A percentile compares a stretch with the other conserved stretches of the same genome.
phyloP scores from a whole-genome alignment of 345 rosid genomes.

The Pistacia vera region DNA sequence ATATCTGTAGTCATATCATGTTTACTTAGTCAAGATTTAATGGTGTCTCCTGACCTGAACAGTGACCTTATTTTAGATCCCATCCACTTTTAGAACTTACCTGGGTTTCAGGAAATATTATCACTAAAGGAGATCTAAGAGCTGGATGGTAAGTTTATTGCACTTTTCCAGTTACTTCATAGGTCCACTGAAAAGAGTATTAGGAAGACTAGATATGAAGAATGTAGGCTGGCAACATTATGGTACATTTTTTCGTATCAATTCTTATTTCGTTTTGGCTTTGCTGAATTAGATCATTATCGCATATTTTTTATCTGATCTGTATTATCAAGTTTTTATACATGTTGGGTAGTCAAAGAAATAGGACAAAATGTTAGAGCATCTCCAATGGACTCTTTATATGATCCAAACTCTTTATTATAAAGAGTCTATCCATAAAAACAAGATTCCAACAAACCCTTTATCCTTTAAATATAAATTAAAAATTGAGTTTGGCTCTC shows the following conservation, averaged over 20 bases:
- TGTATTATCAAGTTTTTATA: not conserved
- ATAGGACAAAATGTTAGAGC: not conserved
- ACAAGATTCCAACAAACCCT: too few species aligned
- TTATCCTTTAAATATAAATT: too few species aligned
- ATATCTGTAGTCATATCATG: not conserved
- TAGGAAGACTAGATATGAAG: not conserved
- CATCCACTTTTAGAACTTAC: too few species aligned
- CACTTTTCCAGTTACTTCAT: not conserved
- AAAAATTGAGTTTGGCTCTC: too few species aligned
- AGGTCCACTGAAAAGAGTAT: not conserved
- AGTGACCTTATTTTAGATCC: too few species aligned
- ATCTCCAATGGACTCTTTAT: too few species aligned
- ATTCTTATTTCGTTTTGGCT: not conserved
- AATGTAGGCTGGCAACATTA: not conserved
- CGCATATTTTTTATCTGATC: not conserved
- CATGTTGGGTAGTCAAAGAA: not conserved
- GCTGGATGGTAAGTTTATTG: not conserved
- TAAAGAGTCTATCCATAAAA: too few species aligned
- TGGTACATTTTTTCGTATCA: too few species aligned
- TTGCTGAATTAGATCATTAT: not conserved
- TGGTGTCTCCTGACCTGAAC: not conserved
- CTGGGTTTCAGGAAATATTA: not conserved
- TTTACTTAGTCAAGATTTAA: not conserved
- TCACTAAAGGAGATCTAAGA: not conserved
- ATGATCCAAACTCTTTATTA: too few species aligned